Base-by-base conservation (phyloP, 495 filamentous ascomycete genomes). In the Poronia punctata region DNA sequence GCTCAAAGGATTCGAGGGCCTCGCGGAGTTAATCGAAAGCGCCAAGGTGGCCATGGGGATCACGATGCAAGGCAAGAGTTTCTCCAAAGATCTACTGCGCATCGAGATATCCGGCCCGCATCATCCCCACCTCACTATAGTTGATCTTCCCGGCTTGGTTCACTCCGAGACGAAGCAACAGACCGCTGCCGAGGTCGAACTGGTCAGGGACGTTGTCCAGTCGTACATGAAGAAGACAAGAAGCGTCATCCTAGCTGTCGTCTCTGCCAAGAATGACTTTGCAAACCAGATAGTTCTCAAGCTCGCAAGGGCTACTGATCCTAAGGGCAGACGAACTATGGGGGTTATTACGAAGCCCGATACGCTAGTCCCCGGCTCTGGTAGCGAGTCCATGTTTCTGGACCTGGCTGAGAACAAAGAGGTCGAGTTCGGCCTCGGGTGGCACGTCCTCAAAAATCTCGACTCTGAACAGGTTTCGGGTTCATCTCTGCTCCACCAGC, bases 331-430 rank as follows among this genome's bases (percentile, higher is more conserved):
- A 20, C 56, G 71, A 14, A 74, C 68, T 2, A 35, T 75, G 3
- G 71, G 72, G 3, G 53, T 76, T 12, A 71, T 76, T 40, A 70
- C 71, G 5, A 72, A 76, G 40, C 71, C 72, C 0, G 70, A 76
- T 50, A 66, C 53, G 1, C 45, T 74, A 10, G 44, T 54, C 14
- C 20, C 45, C 1, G 58, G 60, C 5, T 68, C 64, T 7, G 62
- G 55, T 3, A 66, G 54, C 26, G 65, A 74, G 38, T 21, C 35
- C 0, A 49, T 40, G 25, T 72, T 62, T 45, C 42, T 67, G 1
- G 54, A 49, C 6, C 49, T 74, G 2, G 65, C 64, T 11, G 61
- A 53, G 35, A 77, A 77, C 29, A 48, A 68, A 32, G 62, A 74
- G 11, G 57, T 72, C 1, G 46, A 60, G 28, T 67, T 78, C 19